phyloP scores from a whole-genome alignment of 1,139 yeast species.

The Zygosaccharomyces pseudobailii region DNA sequence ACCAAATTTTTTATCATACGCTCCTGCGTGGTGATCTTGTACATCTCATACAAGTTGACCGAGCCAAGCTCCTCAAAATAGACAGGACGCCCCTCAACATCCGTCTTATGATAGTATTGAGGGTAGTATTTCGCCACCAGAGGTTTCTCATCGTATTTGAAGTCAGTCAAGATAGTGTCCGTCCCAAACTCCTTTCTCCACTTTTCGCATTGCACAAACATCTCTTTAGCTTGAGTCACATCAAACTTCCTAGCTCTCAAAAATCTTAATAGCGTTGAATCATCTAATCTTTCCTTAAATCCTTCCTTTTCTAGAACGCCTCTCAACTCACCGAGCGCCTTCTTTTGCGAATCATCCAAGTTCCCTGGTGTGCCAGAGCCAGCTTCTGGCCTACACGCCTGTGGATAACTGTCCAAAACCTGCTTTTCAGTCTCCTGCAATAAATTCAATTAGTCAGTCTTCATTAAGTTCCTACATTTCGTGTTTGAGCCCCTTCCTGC shows the following conservation, averaged over 20 bases:
- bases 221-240: constrained; percentile 65
- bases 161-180: constrained; percentile 79
- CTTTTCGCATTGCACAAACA: constrained; percentile 83
- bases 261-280: constrained; percentile 83
- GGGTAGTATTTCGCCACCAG: constrained; percentile 87
- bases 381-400: constrained; percentile 55
- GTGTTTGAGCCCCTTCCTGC: neutral
- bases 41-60: constrained; percentile 85
- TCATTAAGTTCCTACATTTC: neutral
- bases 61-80: constrained; percentile 91
- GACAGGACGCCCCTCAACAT: constrained; percentile 93
- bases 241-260: constrained; percentile 95
- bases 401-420: constrained; percentile 56
- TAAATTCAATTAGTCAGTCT: constrained; percentile 1
- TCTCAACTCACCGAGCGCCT: constrained; percentile 54
- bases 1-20: constrained; percentile 94
- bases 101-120: constrained; percentile 95
- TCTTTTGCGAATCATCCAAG: constrained; percentile 64
- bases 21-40: constrained; percentile 89
- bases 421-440: constrained; percentile 22
- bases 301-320: constrained; percentile 58
- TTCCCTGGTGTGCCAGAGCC: constrained; percentile 81
- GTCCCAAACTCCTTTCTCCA: constrained; percentile 90
- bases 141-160: constrained; percentile 86
- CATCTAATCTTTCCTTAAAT: constrained; percentile 72